Base-by-base conservation (phyloP, 805 yeast genomes). In the Diddensiella transvaalensis region DNA sequence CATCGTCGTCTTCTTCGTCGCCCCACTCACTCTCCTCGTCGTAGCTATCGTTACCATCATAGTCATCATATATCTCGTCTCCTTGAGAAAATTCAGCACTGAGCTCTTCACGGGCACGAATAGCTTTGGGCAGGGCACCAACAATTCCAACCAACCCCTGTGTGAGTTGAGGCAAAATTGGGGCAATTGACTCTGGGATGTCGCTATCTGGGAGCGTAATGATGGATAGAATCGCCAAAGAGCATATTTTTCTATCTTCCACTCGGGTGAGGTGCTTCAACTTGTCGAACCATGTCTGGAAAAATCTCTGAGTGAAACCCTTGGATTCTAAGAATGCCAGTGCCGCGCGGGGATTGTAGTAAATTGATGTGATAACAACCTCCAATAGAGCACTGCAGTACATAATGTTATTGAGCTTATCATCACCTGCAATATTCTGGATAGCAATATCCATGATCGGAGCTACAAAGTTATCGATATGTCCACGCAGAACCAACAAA, bases 191-290 rank as follows among this genome's bases (percentile, higher is more conserved):
- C 33, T 49, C 58, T 13, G 73, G 68, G 29, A 72, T 59, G 8
- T 64, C 55, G 0, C 60, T 56, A 10, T 67, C 68, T 1, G 64
- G 62, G 2, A 59, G 41, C 3, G 67, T 49, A 35, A 79, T 54
- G 11, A 87, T 50, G 8, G 79, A 71, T 49, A 90, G 65, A 19
- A 85, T 61, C 0, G 93, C 95, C 54, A 91, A 66, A 2, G 79
- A 70, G 0, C 87, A 79, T 38, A 91, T 66, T 65, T 89, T 90
- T 63, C 87, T 73, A 66, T 91, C 98, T 59, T 77, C 86, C 2
- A 87, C 95, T 51, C 95, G 72, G 19, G 75, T 74, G 56, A 84
- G 74, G 22, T 70, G 67, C 3, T 81, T 76, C 35, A 80, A 68
- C 6, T 73, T 57, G 18, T 74, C 70, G 59, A 85, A 78, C 96